These are phyloP conservation scores for Primulina eburnea DNA, from an alignment of 257 asterid genomes.

Conservation along the genomic window DNA sequence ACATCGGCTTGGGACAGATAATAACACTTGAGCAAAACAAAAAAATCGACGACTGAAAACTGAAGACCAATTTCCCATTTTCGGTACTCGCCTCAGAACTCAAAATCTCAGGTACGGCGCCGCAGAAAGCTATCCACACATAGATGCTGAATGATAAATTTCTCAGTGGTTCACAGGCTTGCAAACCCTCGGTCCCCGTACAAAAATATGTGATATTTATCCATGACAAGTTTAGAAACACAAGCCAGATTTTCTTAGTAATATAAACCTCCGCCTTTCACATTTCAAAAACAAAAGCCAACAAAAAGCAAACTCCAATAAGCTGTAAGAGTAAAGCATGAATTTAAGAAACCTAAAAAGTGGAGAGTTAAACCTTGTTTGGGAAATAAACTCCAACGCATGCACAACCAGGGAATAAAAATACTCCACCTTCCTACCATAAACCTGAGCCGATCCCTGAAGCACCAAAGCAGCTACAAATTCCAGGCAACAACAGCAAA, in stretches of 20 bases:
- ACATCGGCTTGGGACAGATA: background rate
- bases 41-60: too few relatives aligned
- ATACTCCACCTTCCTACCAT: constrained; percentile 94
- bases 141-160: constrained; percentile 9
- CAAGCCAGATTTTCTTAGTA: background rate
- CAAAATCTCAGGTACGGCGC: too few relatives aligned
- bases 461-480: constrained; percentile 93
- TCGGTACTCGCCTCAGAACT: too few relatives aligned
- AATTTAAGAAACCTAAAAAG: background rate
- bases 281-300: background rate
- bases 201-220: background rate
- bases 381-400: constrained; percentile 82
- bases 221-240: background rate
- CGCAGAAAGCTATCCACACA: background rate
- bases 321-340: background rate
- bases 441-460: constrained; percentile 97
- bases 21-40: background rate
- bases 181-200: background rate
- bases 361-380: constrained; percentile 61
- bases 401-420: constrained; percentile 79
- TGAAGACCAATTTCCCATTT: too few relatives aligned
- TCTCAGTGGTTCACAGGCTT: constrained; percentile 4
- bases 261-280: background rate
- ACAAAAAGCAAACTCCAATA: background rate
- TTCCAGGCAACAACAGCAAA: constrained; percentile 21